Evolutionary conservation across 1,139 yeast genomes (phyloP).

Genomic region (Nakaseomyces nivariensis): DNA sequence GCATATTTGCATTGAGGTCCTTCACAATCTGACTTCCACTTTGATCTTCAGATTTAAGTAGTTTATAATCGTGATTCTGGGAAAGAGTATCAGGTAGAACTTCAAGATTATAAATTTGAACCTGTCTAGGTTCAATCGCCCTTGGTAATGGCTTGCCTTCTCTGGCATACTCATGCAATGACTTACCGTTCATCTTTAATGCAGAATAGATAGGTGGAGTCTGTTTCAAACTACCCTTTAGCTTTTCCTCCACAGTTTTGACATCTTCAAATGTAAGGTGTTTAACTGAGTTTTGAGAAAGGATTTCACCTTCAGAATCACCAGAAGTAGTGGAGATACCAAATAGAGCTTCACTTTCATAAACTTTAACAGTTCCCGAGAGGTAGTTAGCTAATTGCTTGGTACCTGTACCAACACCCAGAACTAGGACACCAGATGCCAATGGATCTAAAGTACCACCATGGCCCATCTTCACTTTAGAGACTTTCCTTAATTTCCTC

Average conservation of each 20-base stretch:
- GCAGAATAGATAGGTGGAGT: slow-evolving; percentile 96
- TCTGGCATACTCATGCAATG: slow-evolving; percentile 89
- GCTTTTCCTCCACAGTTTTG: slow-evolving; percentile 43
- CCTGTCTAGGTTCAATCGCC: slow-evolving; percentile 67
- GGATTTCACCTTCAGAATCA: slow-evolving; percentile 78
- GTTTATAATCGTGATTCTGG: slow-evolving; percentile 46
- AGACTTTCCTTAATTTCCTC: slow-evolving; percentile 40
- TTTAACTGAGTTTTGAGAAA: slow-evolving; percentile 45
- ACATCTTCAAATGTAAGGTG: slow-evolving; percentile 53
- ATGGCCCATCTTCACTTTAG: slow-evolving; percentile 83
- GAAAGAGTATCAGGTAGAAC: slow-evolving; percentile 44
- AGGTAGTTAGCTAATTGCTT: slow-evolving; percentile 64
- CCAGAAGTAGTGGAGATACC: slow-evolving; percentile 93
- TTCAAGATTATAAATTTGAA: slow-evolving; percentile 46
- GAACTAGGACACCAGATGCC: slow-evolving; percentile 85
- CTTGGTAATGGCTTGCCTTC: slow-evolving; percentile 78
- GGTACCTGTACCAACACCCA: slow-evolving; percentile 88
- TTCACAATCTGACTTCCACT: slow-evolving; percentile 41
- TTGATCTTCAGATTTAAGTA: slow-evolving; percentile 34
- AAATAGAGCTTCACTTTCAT: slow-evolving; percentile 74
- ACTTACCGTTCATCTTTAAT: slow-evolving; percentile 86
- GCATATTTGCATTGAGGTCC: slow-evolving; percentile 45
- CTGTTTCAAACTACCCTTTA: slow-evolving; percentile 71
- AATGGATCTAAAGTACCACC: slow-evolving; percentile 96
- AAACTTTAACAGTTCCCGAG: slow-evolving; percentile 63